Conservation (phyloP, 768 basidiomycete species). For the Xerocomellus dryophilus region DNA sequence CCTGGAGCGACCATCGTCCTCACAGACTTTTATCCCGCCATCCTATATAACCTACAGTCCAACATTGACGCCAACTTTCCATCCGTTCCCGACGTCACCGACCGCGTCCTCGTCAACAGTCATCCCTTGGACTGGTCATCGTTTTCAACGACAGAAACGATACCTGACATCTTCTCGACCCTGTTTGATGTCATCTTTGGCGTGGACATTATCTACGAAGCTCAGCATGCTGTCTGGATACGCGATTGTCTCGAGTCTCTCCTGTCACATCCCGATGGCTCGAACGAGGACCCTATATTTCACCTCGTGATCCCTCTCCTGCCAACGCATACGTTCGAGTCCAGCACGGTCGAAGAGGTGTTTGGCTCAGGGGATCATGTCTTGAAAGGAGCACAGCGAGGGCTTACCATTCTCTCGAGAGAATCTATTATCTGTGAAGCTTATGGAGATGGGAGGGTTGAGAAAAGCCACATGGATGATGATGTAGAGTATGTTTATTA, state of each 20-base stretch:
- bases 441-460: constrained; percentile 13
- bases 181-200: no score
- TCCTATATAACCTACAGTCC: constrained; percentile 44
- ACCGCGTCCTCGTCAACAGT: constrained; percentile 21
- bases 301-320: constrained; percentile 80
- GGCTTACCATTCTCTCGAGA: constrained; percentile 51
- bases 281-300: constrained; percentile 36
- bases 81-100: no score
- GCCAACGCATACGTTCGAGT: constrained; percentile 58
- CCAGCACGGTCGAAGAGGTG: constrained; percentile 51
- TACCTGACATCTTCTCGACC: constrained; percentile 24
- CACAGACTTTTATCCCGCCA: constrained; percentile 49
- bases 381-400: constrained; percentile 8
- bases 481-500: constrained; percentile 72
- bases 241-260: no score
- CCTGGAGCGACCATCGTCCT: constrained; percentile 34
- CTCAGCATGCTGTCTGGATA: no score
- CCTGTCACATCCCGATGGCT: constrained; percentile 15
- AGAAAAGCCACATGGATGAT: constrained; percentile 36
- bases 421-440: constrained; percentile 57
- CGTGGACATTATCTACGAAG: no score
- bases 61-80: background rate
- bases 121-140: constrained; percentile 42
- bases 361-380: constrained; percentile 35
- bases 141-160: constrained; percentile 13